phyloP scores from a whole-genome alignment of 2,329 filamentous ascomycete genomes.

The Ophiocordyceps camponoti-leonardi region DNA sequence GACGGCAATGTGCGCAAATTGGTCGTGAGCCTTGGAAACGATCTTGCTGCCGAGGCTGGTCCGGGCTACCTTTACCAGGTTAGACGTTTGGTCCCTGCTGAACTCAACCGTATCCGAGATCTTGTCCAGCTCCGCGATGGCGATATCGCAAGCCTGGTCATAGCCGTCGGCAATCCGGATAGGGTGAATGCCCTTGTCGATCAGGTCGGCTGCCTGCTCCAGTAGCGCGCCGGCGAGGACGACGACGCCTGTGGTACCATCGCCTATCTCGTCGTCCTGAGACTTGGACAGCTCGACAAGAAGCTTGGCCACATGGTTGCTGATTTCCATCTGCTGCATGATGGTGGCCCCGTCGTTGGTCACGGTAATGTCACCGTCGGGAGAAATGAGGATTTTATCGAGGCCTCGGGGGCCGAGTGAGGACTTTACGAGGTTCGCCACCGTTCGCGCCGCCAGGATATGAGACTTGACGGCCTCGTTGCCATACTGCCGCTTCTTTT shows the following conservation, averaged over 20 bases:
- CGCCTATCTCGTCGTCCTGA: constrained; percentile 96
- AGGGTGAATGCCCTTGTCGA: constrained; percentile 98
- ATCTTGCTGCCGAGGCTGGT: constrained; percentile 98
- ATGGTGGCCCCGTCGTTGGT: constrained; percentile 99
- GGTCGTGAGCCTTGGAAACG: constrained; percentile 95
- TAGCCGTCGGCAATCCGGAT: constrained; percentile 98
- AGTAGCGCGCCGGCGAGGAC: constrained; percentile 87
- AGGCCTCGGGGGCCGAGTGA: constrained; percentile 89
- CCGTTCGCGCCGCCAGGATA: constrained; percentile 89
- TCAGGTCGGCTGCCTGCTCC: constrained; percentile 91
- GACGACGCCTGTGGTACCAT: constrained; percentile 94
- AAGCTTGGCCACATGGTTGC: constrained; percentile 94
- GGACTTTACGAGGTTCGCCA: constrained; percentile 93
- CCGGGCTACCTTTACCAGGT: constrained; percentile 86
- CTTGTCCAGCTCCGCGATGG: constrained; percentile 76
- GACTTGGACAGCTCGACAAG: constrained; percentile 95
- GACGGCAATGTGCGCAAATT: constrained; percentile 93
- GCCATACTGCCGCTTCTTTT: constrained; percentile 92
- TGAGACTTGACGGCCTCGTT: constrained; percentile 97
- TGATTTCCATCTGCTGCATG: constrained; percentile 94
- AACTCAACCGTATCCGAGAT: constrained; percentile 90
- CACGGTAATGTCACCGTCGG: constrained; percentile 96
- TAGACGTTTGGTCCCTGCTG: constrained; percentile 58
- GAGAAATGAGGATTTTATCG: constrained; percentile 97
- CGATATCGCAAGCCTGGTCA: constrained; percentile 93